Percentiles rank a stretch among this genome's conserved stretches.
Conservation (phyloP, 176 grass and related monocot genomes). For the Alopecurus myosuroides region DNA sequence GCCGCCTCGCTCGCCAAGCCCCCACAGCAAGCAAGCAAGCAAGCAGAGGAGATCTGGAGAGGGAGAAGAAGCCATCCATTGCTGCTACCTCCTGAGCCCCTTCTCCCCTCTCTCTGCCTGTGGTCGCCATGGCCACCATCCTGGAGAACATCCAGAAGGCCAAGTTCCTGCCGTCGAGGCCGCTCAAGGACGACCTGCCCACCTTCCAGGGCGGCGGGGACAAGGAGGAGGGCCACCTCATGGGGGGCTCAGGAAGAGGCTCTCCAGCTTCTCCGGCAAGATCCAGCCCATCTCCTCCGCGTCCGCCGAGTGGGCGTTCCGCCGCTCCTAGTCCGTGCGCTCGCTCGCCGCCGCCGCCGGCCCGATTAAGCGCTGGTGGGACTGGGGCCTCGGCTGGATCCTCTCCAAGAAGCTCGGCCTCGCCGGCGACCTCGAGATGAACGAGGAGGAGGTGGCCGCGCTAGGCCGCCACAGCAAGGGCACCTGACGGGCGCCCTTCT, state of each 20-base stretch:
- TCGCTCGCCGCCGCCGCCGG: slow-evolving; percentile 47
- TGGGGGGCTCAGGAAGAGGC: slow-evolving; percentile 70
- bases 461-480: slow-evolving; percentile 62
- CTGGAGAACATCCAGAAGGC: slow-evolving; percentile 86
- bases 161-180: slow-evolving; percentile 63
- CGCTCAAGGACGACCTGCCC: slow-evolving; percentile 80
- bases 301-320: slow-evolving; percentile 53
- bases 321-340: slow-evolving; percentile 57
- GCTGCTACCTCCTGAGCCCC: background rate
- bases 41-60: slow-evolving; percentile 32
- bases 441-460: slow-evolving; percentile 81
- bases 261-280: slow-evolving; percentile 89
- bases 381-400: slow-evolving; percentile 73
- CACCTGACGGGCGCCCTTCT: too few species aligned
- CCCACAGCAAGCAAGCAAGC: background rate
- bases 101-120: too few species aligned
- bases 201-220: slow-evolving; percentile 37
- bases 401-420: slow-evolving; percentile 63
- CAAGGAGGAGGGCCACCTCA: slow-evolving; percentile 38
- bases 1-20: slow-evolving; percentile 4
- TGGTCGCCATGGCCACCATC: slow-evolving; percentile 64
- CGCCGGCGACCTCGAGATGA: slow-evolving; percentile 88
- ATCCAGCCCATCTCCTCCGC: slow-evolving; percentile 84
- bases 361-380: slow-evolving; percentile 62
- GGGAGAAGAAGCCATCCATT: slow-evolving; percentile 7